A percentile compares a stretch with the other conserved stretches of the same genome.
Evolutionary conservation across 2,329 filamentous ascomycete genomes (phyloP).

Genomic region (Camillea tinctor): DNA sequence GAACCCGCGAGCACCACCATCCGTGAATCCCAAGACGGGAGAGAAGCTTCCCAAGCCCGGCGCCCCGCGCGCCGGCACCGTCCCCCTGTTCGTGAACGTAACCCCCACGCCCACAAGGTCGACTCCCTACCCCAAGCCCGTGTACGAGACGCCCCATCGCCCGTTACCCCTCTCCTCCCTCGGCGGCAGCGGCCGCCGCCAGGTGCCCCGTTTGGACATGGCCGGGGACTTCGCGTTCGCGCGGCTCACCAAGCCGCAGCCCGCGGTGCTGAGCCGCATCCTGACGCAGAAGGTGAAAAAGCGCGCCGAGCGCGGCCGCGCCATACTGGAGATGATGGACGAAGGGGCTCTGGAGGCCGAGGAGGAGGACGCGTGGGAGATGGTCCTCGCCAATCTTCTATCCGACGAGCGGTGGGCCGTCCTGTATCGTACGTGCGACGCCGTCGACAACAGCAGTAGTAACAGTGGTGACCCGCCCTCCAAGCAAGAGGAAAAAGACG

Average conservation of each 20-base stretch:
- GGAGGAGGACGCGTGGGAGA: conserved; percentile 43
- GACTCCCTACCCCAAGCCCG: conserved; percentile 33
- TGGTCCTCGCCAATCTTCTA: conserved; percentile 6
- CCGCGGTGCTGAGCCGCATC: conserved; percentile 54
- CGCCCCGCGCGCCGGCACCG: conserved; percentile 18
- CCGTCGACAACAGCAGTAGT: not conserved
- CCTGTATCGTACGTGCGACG: not conserved
- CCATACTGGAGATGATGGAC: conserved; percentile 26
- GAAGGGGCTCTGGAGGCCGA: conserved; percentile 30
- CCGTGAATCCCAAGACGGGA: conserved; percentile 1
- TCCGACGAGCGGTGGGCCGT: no score
- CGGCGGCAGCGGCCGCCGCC: conserved; percentile 45
- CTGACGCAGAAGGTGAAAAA: conserved; percentile 50
- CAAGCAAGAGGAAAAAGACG: no score
- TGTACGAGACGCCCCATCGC: conserved; percentile 47
- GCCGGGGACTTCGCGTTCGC: conserved; percentile 62
- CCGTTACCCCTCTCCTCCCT: conserved; percentile 51
- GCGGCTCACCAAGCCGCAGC: conserved; percentile 65
- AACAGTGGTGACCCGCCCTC: no score
- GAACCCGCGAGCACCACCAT: conserved; percentile 14
- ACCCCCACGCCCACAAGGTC: conserved; percentile 32
- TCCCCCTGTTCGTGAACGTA: conserved; percentile 34
- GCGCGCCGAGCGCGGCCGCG: conserved; percentile 43
- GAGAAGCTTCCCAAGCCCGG: conserved; percentile 9
- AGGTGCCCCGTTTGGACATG: conserved; percentile 58